Conservation (phyloP, 768 basidiomycete species). For the Collybia sordida region DNA sequence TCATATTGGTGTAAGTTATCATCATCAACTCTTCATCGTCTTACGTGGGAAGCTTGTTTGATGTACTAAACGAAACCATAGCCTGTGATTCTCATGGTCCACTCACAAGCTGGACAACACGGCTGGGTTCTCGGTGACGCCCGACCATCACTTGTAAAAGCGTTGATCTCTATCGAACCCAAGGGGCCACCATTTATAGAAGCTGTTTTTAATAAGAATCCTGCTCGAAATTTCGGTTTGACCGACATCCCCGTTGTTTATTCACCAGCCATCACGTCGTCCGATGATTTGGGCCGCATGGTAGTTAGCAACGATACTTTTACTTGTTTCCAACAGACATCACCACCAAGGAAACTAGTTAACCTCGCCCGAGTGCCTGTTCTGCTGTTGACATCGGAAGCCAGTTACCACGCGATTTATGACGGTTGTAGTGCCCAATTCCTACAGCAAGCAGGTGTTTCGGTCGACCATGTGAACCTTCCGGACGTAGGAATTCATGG, state of each 20-base stretch:
- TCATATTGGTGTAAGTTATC: slow-evolving; percentile 42
- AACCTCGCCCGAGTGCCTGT: slow-evolving; percentile 45
- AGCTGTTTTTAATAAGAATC: slow-evolving; percentile 33
- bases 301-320: slow-evolving; percentile 27
- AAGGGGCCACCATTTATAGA: slow-evolving; percentile 48
- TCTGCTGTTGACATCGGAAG: slow-evolving; percentile 47
- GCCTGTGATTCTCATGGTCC: slow-evolving; percentile 48
- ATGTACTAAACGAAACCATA: slow-evolving; percentile 12
- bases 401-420: slow-evolving; percentile 50
- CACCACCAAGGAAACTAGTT: slow-evolving; percentile 39
- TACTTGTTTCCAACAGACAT: slow-evolving; percentile 41
- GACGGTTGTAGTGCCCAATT: slow-evolving; percentile 45
- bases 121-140: slow-evolving; percentile 51
- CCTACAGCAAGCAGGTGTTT: slow-evolving; percentile 43
- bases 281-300: slow-evolving; percentile 32
- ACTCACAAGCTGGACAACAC: slow-evolving; percentile 49
- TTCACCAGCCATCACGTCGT: slow-evolving; percentile 37
- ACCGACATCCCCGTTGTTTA: slow-evolving; percentile 47
- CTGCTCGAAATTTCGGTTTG: slow-evolving; percentile 45
- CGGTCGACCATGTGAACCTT: slow-evolving; percentile 39
- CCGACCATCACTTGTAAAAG: slow-evolving; percentile 41
- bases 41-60: neutral
- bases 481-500: slow-evolving; percentile 45
- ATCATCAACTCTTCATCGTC: neutral
- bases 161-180: slow-evolving; percentile 50